Percentiles rank a stretch among this genome's conserved stretches.
phyloP scores from a whole-genome alignment of 2,329 filamentous ascomycete genomes.

The Ascomycota sp. region DNA sequence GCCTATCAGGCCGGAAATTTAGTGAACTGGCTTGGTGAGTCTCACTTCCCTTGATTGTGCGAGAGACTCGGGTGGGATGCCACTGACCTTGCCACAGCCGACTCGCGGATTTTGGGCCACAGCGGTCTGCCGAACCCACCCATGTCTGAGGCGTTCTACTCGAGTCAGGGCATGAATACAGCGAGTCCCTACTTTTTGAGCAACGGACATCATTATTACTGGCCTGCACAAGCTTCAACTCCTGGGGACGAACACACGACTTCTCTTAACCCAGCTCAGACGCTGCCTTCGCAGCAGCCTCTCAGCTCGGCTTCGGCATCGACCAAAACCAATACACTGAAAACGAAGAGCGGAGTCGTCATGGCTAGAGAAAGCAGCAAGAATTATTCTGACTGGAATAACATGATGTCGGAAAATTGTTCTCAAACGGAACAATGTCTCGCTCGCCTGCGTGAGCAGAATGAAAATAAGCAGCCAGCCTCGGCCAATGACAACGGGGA shows the following conservation, averaged over 20 bases:
- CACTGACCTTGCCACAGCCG: slow-evolving; percentile 8
- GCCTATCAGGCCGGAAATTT: slow-evolving; percentile 8
- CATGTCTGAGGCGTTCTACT: no score
- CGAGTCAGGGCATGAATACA: slow-evolving; percentile 2
- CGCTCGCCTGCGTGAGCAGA: no score
- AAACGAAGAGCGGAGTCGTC: slow-evolving; percentile 1
- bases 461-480: no score
- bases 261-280: no score
- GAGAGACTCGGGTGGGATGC: not conserved
- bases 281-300: slow-evolving; percentile 5
- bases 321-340: slow-evolving; percentile 1
- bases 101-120: slow-evolving; percentile 7
- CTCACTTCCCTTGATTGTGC: no score
- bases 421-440: not conserved
- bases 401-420: not conserved
- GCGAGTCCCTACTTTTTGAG: slow-evolving; percentile 4
- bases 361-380: slow-evolving; percentile 5
- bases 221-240: no score
- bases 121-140: slow-evolving; percentile 6
- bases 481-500: no score
- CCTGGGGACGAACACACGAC: no score
- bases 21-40: slow-evolving; percentile 17
- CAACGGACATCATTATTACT: slow-evolving; percentile 9
- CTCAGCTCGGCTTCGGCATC: slow-evolving; percentile 10
- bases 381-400: not conserved